Conservation (phyloP, 2,329 filamentous ascomycete genomes). For the Colletotrichum godetiae region DNA sequence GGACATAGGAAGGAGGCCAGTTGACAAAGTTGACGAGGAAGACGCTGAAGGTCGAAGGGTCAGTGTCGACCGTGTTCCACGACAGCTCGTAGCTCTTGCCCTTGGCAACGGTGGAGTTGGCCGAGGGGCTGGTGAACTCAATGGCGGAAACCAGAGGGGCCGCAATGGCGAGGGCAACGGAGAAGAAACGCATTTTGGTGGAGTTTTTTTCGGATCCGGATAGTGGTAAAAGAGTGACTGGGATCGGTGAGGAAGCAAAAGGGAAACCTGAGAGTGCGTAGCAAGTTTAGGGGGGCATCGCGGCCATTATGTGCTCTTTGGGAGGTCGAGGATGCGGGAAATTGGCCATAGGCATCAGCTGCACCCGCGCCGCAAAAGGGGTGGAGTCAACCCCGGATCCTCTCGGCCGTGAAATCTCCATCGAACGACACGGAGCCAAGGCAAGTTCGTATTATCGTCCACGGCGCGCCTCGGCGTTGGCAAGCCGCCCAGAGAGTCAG, state of each 20-base stretch:
- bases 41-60: slow-evolving; percentile 51
- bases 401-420: slow-evolving; percentile 3
- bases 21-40: slow-evolving; percentile 58
- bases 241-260: slow-evolving; percentile 26
- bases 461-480: background rate
- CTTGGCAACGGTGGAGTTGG: slow-evolving; percentile 50
- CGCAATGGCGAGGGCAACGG: slow-evolving; percentile 42
- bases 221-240: slow-evolving; percentile 32
- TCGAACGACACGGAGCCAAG: background rate
- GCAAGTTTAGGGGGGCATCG: slow-evolving; percentile 9
- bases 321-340: slow-evolving; percentile 4
- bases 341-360: slow-evolving; percentile 19
- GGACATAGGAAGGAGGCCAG: slow-evolving; percentile 53
- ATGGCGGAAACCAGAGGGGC: slow-evolving; percentile 46
- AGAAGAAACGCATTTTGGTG: slow-evolving; percentile 42
- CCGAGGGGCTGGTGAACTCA: slow-evolving; percentile 43
- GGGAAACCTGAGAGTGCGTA: background rate
- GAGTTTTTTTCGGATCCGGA: slow-evolving; percentile 21
- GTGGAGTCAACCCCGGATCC: slow-evolving; percentile 10
- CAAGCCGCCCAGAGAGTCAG: background rate
- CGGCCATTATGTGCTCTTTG: slow-evolving; percentile 30
- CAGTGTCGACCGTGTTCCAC: slow-evolving; percentile 54
- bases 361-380: slow-evolving; percentile 16
- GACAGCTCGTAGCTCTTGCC: slow-evolving; percentile 47
- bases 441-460: slow-evolving; percentile 8